phyloP scores from a whole-genome alignment of 495 filamentous ascomycete genomes.

The Podospora pseudoanserina region DNA sequence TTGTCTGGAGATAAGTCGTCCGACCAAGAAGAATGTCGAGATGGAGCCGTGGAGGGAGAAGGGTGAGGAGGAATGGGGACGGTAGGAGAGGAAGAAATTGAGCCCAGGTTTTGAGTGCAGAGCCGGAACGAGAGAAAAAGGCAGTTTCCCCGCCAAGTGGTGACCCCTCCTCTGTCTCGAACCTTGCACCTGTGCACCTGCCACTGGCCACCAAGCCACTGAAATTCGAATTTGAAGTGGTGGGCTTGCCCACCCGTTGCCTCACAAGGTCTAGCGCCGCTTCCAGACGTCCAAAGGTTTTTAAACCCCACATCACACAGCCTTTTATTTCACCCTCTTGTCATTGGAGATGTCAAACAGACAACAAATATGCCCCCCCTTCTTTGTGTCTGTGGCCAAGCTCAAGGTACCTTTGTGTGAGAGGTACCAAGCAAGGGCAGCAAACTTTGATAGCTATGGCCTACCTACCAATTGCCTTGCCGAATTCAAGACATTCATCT shows the following conservation, averaged over 20 bases:
- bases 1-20: conserved; percentile 10
- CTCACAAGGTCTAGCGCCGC: background rate
- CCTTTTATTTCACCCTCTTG: background rate
- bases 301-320: conserved; percentile 8
- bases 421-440: background rate
- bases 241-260: conserved; percentile 3
- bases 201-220: conserved; percentile 13
- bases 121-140: conserved; percentile 22
- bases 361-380: background rate
- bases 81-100: conserved; percentile 27
- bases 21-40: background rate
- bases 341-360: background rate
- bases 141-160: conserved; percentile 22
- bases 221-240: conserved; percentile 16
- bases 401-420: background rate
- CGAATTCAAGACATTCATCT: background rate
- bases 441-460: background rate
- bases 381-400: background rate
- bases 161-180: conserved; percentile 14
- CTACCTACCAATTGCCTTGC: background rate
- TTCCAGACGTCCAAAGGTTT: background rate
- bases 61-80: conserved; percentile 15
- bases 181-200: conserved; percentile 1
- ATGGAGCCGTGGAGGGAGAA: conserved; percentile 15
- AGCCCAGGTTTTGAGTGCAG: conserved; percentile 28